Evolutionary conservation across 768 basidiomycete genomes (phyloP), one percentile per base, ranked within the genome.

Genomic region (Amanita muscaria): DNA sequence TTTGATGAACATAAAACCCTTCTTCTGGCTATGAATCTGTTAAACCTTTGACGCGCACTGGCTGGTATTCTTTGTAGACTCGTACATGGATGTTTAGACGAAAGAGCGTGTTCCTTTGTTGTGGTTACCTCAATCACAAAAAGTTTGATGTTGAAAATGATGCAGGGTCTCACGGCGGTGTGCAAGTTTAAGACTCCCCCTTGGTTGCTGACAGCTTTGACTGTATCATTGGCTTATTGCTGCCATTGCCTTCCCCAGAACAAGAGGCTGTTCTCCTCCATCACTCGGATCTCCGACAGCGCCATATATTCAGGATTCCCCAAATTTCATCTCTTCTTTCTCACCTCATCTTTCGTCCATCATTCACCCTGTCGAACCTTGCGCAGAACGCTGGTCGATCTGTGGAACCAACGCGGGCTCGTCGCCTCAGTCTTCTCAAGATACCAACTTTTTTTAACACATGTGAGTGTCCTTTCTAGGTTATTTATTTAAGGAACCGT

Each of bases 151-250:
- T 9, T 36, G 34, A 41, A 32, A 42, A 42, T 42, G 40, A 42
- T 42, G 21, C 25, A 44, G 44, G 44, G 44, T 30, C 44, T n/a
- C 35, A 34, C 24, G 36, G 34, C 18, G 21, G 5, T 23, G 21
- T 9, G 14, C 15, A 34, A 32, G 34, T 45, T 24, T 19, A 44
- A 44, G 42, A n/a, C 27, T 14, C 33, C 15, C 19, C 15, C 15
- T 42, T 38, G 25, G 44, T 45, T 45, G 44, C 36, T 16, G 38
- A 45, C 43, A 2, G 21, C 35, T 27, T 35, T 34, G 25, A 27
- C 32, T 18, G 44, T 30, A 42, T 42, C 40, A 32, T 14, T 30
- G 12, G 27, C 27, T 29, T 29, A 29, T 12, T 12, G 27, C 27
- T 29, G 27, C 27, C 12, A 29, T 6, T 29, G 27, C 27, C 27